phyloP scores from a whole-genome alignment of 495 filamentous ascomycete species.

The Neurospora pannonica region DNA sequence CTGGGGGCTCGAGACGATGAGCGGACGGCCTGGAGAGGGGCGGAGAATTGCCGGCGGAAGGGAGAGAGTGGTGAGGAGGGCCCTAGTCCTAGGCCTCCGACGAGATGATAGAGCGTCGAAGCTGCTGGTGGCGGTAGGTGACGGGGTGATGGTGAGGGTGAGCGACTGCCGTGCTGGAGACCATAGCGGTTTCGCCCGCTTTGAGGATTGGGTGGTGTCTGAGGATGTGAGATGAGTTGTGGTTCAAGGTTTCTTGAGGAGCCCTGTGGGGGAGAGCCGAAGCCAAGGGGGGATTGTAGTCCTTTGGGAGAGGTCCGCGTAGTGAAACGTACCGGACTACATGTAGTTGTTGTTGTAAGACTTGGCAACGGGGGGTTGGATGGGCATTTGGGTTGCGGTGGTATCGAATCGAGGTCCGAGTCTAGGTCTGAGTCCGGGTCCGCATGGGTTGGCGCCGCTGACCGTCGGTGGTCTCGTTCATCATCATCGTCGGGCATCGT shows the following conservation, averaged over 20 bases:
- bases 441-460: neutral
- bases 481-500: neutral
- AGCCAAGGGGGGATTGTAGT: neutral
- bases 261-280: neutral
- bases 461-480: neutral
- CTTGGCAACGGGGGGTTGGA: neutral
- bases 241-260: neutral
- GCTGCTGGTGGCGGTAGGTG: slow-evolving; percentile 5
- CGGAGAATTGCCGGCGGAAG: slow-evolving; percentile 17
- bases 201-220: neutral
- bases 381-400: neutral
- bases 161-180: slow-evolving; percentile 1
- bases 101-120: slow-evolving; percentile 24
- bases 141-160: neutral
- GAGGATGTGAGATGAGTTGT: neutral
- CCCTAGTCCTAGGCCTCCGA: slow-evolving; percentile 12
- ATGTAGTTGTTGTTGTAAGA: neutral
- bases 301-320: neutral
- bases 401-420: neutral
- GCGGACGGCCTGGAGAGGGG: neutral
- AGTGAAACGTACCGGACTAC: neutral
- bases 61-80: slow-evolving; percentile 25
- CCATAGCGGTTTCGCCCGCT: neutral
- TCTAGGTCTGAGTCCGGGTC: neutral
- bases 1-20: neutral